Base-by-base conservation (phyloP, 139 green algal genomes). In the Zygnema circumcarinatum region DNA sequence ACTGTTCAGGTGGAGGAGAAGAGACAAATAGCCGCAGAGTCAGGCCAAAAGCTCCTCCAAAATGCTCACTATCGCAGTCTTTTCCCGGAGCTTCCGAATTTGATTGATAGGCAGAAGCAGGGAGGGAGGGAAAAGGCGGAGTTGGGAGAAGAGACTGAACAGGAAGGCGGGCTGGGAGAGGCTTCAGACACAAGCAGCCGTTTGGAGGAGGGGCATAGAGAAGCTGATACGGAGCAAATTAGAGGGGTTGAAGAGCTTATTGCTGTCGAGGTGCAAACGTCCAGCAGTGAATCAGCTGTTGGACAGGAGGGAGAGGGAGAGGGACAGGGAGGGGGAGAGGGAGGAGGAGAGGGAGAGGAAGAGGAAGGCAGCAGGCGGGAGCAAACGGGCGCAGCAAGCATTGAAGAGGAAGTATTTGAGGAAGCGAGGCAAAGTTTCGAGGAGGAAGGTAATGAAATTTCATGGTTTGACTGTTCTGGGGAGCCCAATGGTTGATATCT, bases 1-100 rank as follows among this genome's bases (percentile, higher is more conserved):
- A n/a, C n/a, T n/a, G n/a, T n/a, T n/a, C n/a, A 81, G 74, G 74
- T 68, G 29, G 74, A 81, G 16, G 74, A 81, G 1, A 81, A 81
- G 7, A 47, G 32, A 31, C 39, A 47, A 3, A 35, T 81, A 68
- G 74, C 74, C 20, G 39, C 25, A 11, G n/a, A 81, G 2, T 53
- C 74, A 52, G n/a, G 42, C n/a, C 32, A 47, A 31, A 68, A 68
- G n/a, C 33, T 81, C 2, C 74, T 54, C 39, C 25, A 47, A 2
- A 42, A 36, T 32, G n/a, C 74, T 20, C 74, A 81, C 2, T 38
- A 68, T 31, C n/a, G 74, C 74, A 52, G n/a, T 52, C 42, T 81
- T 47, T 81, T 81, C 74, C 74, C 74, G 11, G 74, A 81, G 31
- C 74, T 81, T 29, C 74, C 74, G 0, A 32, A 20, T 32, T 52